phyloP scores from a whole-genome alignment of 2,329 filamentous ascomycete genomes.

The Xylariales sp. region DNA sequence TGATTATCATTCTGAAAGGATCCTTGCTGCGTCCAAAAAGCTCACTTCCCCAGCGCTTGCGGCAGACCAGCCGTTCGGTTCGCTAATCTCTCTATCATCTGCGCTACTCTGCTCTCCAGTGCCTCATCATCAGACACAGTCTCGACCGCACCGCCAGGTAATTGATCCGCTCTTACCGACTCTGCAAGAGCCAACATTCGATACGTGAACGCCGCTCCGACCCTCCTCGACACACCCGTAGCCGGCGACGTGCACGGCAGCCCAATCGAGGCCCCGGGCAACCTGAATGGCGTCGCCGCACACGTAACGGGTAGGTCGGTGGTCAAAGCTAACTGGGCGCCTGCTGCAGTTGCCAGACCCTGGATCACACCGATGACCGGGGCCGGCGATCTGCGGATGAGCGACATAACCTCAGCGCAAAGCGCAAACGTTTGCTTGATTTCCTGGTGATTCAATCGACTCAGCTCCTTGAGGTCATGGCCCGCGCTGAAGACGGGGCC shows the following conservation, averaged over 20 bases:
- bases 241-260: conserved; percentile 28
- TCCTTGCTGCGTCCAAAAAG: conserved; percentile 30
- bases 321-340: conserved; percentile 28
- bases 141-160: conserved; percentile 20
- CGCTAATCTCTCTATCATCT: conserved; percentile 19
- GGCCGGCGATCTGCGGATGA: conserved; percentile 27
- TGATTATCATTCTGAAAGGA: conserved; percentile 5
- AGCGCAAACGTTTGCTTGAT: conserved; percentile 20
- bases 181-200: conserved; percentile 26
- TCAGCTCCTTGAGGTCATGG: conserved; percentile 26
- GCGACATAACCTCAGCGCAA: conserved; percentile 27
- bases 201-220: conserved; percentile 21
- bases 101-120: conserved; percentile 20
- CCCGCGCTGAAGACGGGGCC: conserved; percentile 27
- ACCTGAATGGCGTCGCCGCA: conserved; percentile 17
- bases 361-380: conserved; percentile 26
- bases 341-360: conserved; percentile 27
- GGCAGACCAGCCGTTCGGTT: conserved; percentile 21
- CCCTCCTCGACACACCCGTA: conserved; percentile 20
- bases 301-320: conserved; percentile 25
- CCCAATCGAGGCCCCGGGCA: conserved; percentile 26
- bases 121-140: conserved; percentile 16
- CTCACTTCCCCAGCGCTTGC: conserved; percentile 31
- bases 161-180: conserved; percentile 18
- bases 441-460: conserved; percentile 7